A percentile compares a stretch with the other conserved stretches of the same genome.
phyloP scores from a whole-genome alignment of 2,329 filamentous ascomycete species.

The Trichoderma brevicompactum region DNA sequence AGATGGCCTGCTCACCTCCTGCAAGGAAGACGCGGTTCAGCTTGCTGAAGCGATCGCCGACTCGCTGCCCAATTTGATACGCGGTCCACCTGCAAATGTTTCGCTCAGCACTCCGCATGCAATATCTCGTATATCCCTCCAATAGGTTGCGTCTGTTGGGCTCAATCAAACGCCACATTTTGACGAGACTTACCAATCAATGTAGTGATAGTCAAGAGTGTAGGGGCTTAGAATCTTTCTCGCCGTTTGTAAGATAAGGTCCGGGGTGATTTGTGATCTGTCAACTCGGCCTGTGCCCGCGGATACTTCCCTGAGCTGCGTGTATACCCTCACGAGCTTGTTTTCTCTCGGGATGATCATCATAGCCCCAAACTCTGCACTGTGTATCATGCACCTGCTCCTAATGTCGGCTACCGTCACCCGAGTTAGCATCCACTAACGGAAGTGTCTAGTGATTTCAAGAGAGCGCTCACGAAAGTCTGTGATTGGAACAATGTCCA shows the following conservation, averaged over 20 bases:
- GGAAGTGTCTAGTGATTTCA: no score
- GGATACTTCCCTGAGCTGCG: constrained; percentile 59
- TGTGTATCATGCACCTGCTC: constrained; percentile 61
- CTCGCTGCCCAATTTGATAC: constrained; percentile 68
- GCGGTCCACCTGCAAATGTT: constrained; percentile 36
- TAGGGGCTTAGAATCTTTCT: constrained; percentile 71
- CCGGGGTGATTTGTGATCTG: constrained; percentile 65
- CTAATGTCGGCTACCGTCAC: constrained; percentile 53
- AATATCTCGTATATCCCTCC: neutral
- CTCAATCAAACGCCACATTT: neutral
- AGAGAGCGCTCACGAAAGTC: constrained; percentile 52
- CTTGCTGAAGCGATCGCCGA: constrained; percentile 60
- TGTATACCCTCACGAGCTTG: constrained; percentile 65
- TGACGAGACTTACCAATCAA: constrained; percentile 59
- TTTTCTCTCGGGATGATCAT: constrained; percentile 69
- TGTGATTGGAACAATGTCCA: constrained; percentile 48
- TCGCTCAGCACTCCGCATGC: neutral
- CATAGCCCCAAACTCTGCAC: constrained; percentile 57
- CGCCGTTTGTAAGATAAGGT: constrained; percentile 65
- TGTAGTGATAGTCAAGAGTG: constrained; percentile 64
- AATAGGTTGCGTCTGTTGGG: neutral
- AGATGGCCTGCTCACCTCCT: constrained; percentile 52
- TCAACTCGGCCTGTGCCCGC: constrained; percentile 56
- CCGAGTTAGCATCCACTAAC: neutral
- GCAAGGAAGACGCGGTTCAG: constrained; percentile 68